A percentile compares a stretch with the other conserved stretches of the same genome.
These are phyloP conservation scores for Penicillium sp. DNA, from an alignment of 2,329 filamentous ascomycete species.

Conservation along the genomic window DNA sequence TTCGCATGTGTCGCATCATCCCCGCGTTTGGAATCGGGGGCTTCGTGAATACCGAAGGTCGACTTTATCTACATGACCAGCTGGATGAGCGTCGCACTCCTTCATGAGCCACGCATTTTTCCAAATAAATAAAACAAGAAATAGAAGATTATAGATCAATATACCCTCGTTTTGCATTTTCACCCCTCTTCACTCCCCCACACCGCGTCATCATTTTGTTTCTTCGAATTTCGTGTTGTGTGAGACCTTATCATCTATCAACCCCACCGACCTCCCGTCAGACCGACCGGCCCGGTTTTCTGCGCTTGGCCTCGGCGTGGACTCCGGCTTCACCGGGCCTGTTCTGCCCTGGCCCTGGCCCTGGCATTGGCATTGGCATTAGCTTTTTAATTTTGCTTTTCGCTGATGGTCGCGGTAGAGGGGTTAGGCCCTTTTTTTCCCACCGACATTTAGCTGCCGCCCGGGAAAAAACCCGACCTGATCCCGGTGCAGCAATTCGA, in stretches of 20 bases:
- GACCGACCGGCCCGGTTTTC: slow-evolving; percentile 25
- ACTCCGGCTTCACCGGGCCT: slow-evolving; percentile 3
- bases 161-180: slow-evolving; percentile 24
- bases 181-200: background rate
- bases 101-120: slow-evolving; percentile 12
- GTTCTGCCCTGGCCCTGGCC: background rate
- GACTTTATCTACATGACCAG: slow-evolving; percentile 35
- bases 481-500: too few species aligned
- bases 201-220: background rate
- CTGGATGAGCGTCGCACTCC: slow-evolving; percentile 23
- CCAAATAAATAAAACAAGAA: slow-evolving; percentile 3
- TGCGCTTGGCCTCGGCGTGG: slow-evolving; percentile 20
- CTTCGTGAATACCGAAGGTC: slow-evolving; percentile 69
- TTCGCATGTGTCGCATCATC: slow-evolving; percentile 79
- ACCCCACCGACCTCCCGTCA: slow-evolving; percentile 5
- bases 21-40: slow-evolving; percentile 88
- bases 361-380: background rate
- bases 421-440: too few species aligned
- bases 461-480: too few species aligned
- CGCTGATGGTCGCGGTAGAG: too few species aligned
- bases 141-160: slow-evolving; percentile 24
- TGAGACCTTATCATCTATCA: slow-evolving; percentile 16
- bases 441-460: too few species aligned
- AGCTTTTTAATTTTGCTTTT: background rate
- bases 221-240: slow-evolving; percentile 8